Base-by-base conservation (phyloP, 768 basidiomycete genomes). In the Daedaleopsis nitida region DNA sequence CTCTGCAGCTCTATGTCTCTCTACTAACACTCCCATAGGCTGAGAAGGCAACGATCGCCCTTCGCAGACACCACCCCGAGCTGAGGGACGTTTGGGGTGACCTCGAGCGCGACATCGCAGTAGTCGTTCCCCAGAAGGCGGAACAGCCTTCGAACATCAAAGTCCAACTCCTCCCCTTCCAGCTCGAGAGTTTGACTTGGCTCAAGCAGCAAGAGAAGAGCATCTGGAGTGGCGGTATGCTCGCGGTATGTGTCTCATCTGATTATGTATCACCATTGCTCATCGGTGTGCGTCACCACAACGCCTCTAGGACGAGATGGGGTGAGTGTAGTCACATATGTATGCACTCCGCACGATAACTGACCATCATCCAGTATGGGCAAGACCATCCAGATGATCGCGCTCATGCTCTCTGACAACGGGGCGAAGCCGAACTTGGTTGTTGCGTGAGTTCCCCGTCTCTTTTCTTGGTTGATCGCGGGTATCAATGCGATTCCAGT, bases 311-410 rank as follows among this genome's bases (percentile, higher is more conserved):
- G 92, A 94, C 66, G 92, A 94, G 75, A 94, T 94, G 92, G 94
- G 94, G 92, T 87, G 80, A 74, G 83, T 68, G 27, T n/a, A 42
- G 16, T 10, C 14, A 42, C 34, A 11, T 53, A 47, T 54, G 32
- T 55, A 10, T 39, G 67, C 24, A 44, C 62, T 21, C 65, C 64
- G 43, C n/a, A 17, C 10, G 37, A n/a, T 21, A 42, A 23, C 24
- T 37, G 1, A 45, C 24, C 19, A n/a, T 17, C 19, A 39, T 53
- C 45, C 64, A 89, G 91, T 19, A 94, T 95, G 92, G 91, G 91
- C 14, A 94, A 95, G 75, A 99, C 96, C 0, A 98, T 99, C 60
- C 97, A 99, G 71, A 94, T 95, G 65, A 96, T 99, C 52, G 83
- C 95, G 1, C 80, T 98, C 42, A 80, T 99, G 39, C 85, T 96